Conservation (phyloP, 441 rosid genomes). For the Cnidoscolus chayamansa region DNA sequence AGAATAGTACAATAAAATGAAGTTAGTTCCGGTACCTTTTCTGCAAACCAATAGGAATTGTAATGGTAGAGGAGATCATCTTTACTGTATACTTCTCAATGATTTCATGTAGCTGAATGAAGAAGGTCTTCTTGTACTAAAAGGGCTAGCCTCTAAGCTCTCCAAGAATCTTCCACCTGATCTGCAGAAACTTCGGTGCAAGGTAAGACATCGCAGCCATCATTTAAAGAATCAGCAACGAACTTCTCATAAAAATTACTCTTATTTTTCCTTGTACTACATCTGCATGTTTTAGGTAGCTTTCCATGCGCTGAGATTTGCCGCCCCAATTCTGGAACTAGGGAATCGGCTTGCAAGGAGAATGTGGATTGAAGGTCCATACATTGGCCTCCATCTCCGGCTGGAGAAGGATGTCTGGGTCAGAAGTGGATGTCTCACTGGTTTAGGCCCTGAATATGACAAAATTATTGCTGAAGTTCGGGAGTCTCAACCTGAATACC, state of each 20-base stretch:
- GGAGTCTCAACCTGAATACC: constrained; percentile 48
- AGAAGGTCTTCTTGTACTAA: constrained; percentile 65
- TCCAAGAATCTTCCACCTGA: constrained; percentile 75
- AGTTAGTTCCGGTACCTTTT: too few relatives aligned
- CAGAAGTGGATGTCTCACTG: constrained; percentile 72
- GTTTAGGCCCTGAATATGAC: constrained; percentile 59
- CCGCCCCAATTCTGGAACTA: constrained; percentile 53
- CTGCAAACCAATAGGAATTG: too few relatives aligned
- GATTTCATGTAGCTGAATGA: constrained; percentile 48
- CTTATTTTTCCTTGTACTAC: neutral
- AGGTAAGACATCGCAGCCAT: constrained; percentile 34
- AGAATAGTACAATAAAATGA: too few relatives aligned
- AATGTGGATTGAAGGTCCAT: constrained; percentile 89
- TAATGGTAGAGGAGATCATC: neutral
- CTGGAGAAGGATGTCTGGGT: constrained; percentile 87
- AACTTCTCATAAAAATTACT: neutral
- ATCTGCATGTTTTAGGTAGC: constrained; percentile 50
- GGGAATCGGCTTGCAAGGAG: constrained; percentile 67
- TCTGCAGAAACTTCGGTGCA: constrained; percentile 89
- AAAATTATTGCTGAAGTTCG: constrained; percentile 34
- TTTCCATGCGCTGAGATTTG: constrained; percentile 72
- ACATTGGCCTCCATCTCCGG: constrained; percentile 69
- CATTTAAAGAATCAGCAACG: neutral
- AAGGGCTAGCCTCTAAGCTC: constrained; percentile 76
- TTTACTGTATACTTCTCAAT: neutral